Base-by-base conservation (phyloP, 2,329 filamentous ascomycete species). In the Dothistroma septosporum region DNA sequence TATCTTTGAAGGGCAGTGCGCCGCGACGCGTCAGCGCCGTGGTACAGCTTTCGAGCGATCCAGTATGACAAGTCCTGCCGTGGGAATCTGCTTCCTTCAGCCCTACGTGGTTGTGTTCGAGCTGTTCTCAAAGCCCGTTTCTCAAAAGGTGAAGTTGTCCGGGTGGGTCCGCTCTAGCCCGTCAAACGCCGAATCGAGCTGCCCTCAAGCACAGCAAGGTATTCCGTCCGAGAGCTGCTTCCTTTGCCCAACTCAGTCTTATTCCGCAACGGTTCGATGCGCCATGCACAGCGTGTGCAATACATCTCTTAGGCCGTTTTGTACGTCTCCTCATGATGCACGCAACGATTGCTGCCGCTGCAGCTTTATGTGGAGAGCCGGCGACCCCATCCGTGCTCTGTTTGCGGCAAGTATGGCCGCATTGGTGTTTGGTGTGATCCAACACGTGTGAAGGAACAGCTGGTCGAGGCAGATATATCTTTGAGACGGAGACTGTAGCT, bases 401-500 rank as follows among this genome's bases (percentile, higher is more conserved):
- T 41, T 6, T 59, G 57, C 22, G 57, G 57, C 14, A 59, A 59
- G 57, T 59, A 54, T 54, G 57, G 49, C 57, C 57, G 57, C 33
- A 28, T 28, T 44, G 37, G 46, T 21, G 14, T n/a, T 53, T 12
- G 7, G 11, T 22, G 32, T 33, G 22, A 52, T n/a, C n/a, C 16
- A 48, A 10, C 56, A 53, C 46, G 47, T 53, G 57, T 41, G 50
- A 50, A 47, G 22, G 31, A n/a, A 28, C 11, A 33, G 21, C 12
- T 8, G 6, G 22, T 37, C 24, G 21, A 22, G 37, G 44, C 16
- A 37, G 14, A 59, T 59, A 59, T 59, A 59, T 32, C 19, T 24
- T 19, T 9, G 16, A 53, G 11, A 28, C 16, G 24, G 12, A 53
- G 35, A 31, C 33, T 1, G 41, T 16, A 44, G 33, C 35, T 46